A percentile compares a stretch with the other conserved stretches of the same genome.
Conservation (phyloP, 768 basidiomycete species). For the Clitopilus passeckerianus region DNA sequence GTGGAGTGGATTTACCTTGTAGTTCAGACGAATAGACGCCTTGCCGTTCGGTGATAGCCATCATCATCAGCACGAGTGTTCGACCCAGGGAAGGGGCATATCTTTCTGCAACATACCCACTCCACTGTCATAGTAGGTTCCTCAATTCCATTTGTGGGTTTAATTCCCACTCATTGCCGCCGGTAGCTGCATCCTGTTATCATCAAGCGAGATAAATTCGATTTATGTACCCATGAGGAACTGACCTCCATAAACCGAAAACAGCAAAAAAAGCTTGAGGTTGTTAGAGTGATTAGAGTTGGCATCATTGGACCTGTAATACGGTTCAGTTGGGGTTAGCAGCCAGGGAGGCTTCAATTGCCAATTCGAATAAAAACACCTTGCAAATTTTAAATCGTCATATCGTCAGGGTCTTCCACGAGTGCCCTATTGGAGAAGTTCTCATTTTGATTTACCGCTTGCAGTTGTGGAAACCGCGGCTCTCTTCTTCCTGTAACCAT, state of each 20-base stretch:
- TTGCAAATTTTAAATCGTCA: background rate
- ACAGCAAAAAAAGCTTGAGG: conserved; percentile 13
- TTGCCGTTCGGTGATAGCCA: background rate
- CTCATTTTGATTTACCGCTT: background rate
- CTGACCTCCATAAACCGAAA: background rate
- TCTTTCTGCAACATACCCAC: background rate
- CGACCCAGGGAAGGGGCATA: background rate
- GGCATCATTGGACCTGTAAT: conserved; percentile 19
- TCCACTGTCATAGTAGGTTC: background rate
- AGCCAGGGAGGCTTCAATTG: background rate
- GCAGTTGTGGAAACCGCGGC: background rate
- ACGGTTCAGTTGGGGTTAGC: background rate
- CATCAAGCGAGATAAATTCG: background rate
- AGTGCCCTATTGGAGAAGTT: background rate
- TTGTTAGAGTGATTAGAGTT: conserved; percentile 56
- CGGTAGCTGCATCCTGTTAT: background rate
- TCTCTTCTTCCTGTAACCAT: background rate
- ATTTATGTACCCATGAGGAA: no score
- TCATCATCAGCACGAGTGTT: background rate
- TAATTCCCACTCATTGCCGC: conserved; percentile 15
- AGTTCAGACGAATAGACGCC: background rate
- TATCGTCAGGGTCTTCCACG: background rate
- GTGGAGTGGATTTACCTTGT: background rate
- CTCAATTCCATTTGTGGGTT: conserved; percentile 13
- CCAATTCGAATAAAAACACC: background rate